Evolutionary conservation across 2,329 filamentous ascomycete genomes (phyloP), one percentile per base, ranked within the genome.

Genomic region (Alternaria conjuncta): DNA sequence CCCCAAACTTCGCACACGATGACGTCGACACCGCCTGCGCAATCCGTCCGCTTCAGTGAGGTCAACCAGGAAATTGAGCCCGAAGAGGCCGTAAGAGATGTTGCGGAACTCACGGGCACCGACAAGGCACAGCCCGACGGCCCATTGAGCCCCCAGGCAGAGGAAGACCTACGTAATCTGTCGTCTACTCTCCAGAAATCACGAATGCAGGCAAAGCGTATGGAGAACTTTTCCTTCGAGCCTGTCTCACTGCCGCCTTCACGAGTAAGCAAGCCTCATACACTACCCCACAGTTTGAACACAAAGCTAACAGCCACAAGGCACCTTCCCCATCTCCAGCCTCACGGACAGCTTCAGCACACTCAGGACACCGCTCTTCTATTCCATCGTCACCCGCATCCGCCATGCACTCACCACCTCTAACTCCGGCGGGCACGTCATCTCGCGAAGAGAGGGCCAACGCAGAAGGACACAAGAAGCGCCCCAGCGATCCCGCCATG

Each of bases 161-260:
- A 83, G 69, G 89, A 92, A 60, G 87, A 94, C 75, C 84, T 96
- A 60, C 88, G 87, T 69, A 89, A 89, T 63, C 83, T 97, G 65
- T 90, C 92, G 55, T 88, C 89, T 71, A 90, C 88, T 23, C 84
- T 97, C 25, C 91, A 93, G 68, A 88, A 89, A 66, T 87, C 89
- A 50, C 89, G 90, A 71, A 86, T 97, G 65, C 94, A 97, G 82
- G 91, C 94, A 72, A 87, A 89, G 61, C 89, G 94, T 67, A 88
- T 97, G 84, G 92, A 91, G 77, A 92, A 94, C 77, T 97, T 93
- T 81, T 90, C 91, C 46, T 98, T 94, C 75, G 94, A 97, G 78
- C 91, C 95, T 32, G 90, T 97, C 67, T 98, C 96, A 36, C 85
- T 98, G 56, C 95, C 96, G 41, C 86, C 88, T 30, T 95, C 93